Conservation (phyloP, 345 rosid genomes). For the Melastoma malabathricum region DNA sequence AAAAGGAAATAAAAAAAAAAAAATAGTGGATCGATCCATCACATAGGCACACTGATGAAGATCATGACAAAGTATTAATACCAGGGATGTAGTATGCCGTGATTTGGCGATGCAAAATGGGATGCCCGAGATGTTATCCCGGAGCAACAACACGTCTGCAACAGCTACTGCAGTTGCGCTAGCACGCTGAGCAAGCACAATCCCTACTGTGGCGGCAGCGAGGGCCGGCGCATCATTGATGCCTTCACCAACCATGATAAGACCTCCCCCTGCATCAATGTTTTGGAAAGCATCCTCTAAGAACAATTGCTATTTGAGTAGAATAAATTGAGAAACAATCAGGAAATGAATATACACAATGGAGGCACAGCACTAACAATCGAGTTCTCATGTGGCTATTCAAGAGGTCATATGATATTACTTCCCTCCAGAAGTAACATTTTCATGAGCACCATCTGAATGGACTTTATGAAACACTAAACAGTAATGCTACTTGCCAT, state of each 20-base stretch:
- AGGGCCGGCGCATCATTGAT: slow-evolving; percentile 97
- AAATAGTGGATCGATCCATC: not conserved
- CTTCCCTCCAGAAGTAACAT: no score
- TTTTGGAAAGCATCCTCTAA: not conserved
- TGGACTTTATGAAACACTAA: no score
- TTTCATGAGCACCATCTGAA: no score
- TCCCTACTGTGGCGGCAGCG: slow-evolving; percentile 92
- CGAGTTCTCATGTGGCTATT: no score
- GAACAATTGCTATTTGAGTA: not conserved
- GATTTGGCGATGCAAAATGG: slow-evolving; percentile 88
- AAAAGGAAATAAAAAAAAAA: not conserved
- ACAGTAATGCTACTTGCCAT: no score
- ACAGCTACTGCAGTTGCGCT: slow-evolving; percentile 95
- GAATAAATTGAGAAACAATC: no score
- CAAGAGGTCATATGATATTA: no score
- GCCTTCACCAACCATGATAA: slow-evolving; percentile 96
- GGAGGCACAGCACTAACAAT: no score
- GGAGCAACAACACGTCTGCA: slow-evolving; percentile 74
- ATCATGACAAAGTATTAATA: slow-evolving; percentile 8
- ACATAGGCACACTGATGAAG: no score
- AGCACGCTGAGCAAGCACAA: slow-evolving; percentile 93
- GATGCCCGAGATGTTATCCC: slow-evolving; percentile 64
- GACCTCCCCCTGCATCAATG: slow-evolving; percentile 64
- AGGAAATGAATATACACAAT: no score
- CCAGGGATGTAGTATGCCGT: slow-evolving; percentile 75